These are phyloP conservation scores for Xylaria sp. DNA, from an alignment of 495 filamentous ascomycete species.

Conservation along the genomic window DNA sequence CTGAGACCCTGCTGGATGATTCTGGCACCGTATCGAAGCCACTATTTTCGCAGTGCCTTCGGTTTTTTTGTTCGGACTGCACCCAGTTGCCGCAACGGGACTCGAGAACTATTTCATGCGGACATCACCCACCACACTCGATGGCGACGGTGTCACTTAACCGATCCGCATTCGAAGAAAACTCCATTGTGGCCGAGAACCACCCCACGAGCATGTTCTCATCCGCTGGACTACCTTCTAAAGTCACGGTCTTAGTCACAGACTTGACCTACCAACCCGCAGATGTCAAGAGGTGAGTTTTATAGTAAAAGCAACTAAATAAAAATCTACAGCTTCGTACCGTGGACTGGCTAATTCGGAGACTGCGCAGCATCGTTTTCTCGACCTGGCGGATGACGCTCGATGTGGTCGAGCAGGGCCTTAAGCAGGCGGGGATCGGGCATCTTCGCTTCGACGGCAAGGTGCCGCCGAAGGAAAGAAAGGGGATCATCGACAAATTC, in stretches of 20 bases:
- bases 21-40: conserved; percentile 14
- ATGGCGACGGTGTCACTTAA: conserved; percentile 33
- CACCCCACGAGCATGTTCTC: conserved; percentile 16
- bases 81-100: conserved; percentile 12
- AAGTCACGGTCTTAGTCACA: neutral
- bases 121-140: conserved; percentile 35
- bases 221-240: neutral
- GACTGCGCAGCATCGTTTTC: conserved; percentile 49
- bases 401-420: conserved; percentile 45
- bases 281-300: conserved; percentile 10
- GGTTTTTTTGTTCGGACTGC: conserved; percentile 35
- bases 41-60: conserved; percentile 32
- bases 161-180: conserved; percentile 29
- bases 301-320: no score
- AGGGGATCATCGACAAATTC: conserved; percentile 45
- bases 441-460: conserved; percentile 54
- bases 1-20: neutral
- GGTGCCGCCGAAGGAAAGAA: conserved; percentile 44
- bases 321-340: neutral
- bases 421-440: conserved; percentile 41
- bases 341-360: neutral
- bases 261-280: neutral
- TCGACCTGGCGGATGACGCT: conserved; percentile 55
- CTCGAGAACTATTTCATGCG: conserved; percentile 27
- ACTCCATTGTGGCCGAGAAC: neutral